Conservation (phyloP, 2,329 filamentous ascomycete species). For the Xylaria sp. region DNA sequence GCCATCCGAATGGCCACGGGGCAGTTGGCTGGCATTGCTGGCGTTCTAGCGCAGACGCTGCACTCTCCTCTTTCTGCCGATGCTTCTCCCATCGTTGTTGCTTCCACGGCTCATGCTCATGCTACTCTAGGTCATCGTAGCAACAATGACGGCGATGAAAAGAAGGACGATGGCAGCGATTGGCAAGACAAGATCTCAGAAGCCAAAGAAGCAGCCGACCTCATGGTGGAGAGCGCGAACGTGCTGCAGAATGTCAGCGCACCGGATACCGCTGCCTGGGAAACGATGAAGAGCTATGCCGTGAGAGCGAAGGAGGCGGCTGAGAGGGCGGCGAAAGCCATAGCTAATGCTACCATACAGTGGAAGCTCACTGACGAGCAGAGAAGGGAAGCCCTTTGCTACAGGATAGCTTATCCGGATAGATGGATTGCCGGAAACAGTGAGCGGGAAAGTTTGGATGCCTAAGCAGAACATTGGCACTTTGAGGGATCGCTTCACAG, state of each 20-base stretch:
- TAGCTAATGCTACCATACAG: slow-evolving; percentile 20
- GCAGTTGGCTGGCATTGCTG: slow-evolving; percentile 22
- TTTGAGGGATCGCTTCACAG: neutral
- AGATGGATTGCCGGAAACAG: neutral
- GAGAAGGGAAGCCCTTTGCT: slow-evolving; percentile 21
- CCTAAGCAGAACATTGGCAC: neutral
- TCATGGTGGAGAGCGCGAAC: slow-evolving; percentile 26
- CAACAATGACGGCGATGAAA: neutral
- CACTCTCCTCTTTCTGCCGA: neutral
- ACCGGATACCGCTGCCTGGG: slow-evolving; percentile 8
- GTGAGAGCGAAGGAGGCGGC: slow-evolving; percentile 19
- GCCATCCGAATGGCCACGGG: slow-evolving; percentile 21
- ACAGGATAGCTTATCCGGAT: slow-evolving; percentile 15
- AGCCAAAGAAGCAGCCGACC: slow-evolving; percentile 18
- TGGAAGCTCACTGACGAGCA: slow-evolving; percentile 31
- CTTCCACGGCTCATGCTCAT: too few relatives aligned
- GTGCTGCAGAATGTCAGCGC: slow-evolving; percentile 7
- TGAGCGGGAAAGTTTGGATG: neutral
- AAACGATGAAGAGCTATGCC: slow-evolving; percentile 20
- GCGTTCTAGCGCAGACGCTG: slow-evolving; percentile 9
- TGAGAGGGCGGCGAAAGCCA: slow-evolving; percentile 16
- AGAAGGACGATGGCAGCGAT: neutral
- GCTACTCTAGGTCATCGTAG: neutral
- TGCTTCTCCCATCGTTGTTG: neutral
- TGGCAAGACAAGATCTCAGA: slow-evolving; percentile 13